Evolutionary conservation across 2,329 filamentous ascomycete genomes (phyloP).

Genomic region (Paracamarosporium sp.): DNA sequence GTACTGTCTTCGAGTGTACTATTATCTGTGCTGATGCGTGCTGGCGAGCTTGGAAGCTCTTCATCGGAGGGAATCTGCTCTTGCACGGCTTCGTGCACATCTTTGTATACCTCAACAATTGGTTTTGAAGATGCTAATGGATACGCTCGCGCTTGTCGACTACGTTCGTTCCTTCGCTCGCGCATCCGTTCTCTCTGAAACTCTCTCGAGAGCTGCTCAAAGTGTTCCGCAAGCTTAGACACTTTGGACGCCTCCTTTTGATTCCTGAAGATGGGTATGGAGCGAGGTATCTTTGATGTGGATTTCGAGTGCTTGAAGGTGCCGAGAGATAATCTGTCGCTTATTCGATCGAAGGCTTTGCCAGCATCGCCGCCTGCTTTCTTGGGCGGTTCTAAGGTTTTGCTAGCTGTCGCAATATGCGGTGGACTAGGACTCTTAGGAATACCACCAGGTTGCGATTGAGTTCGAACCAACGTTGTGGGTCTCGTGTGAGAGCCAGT

Average conservation of each 20-base stretch:
- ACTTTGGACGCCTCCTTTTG: constrained; percentile 75
- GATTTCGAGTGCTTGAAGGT: constrained; percentile 66
- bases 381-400: constrained; percentile 27
- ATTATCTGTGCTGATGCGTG: constrained; percentile 42
- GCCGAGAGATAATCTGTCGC: constrained; percentile 72
- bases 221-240: constrained; percentile 90
- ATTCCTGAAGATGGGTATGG: constrained; percentile 67
- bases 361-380: constrained; percentile 42
- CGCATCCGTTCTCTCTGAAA: constrained; percentile 93
- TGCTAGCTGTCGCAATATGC: constrained; percentile 23
- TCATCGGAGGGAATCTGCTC: constrained; percentile 75
- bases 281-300: constrained; percentile 80
- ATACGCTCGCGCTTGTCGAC: constrained; percentile 78
- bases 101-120: constrained; percentile 93
- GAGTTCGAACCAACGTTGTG: constrained; percentile 35
- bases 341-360: constrained; percentile 70
- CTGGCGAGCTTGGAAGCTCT: constrained; percentile 53
- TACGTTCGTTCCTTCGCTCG: constrained; percentile 81
- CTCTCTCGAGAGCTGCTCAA: constrained; percentile 94
- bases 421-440: constrained; percentile 27
- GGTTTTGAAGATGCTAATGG: constrained; percentile 93
- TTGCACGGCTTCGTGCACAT: constrained; percentile 90
- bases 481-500: constrained; percentile 26
- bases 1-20: constrained; percentile 45
- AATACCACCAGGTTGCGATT: constrained; percentile 44